Percentiles rank a stretch among this genome's conserved stretches.
phyloP scores from a whole-genome alignment of 2,329 filamentous ascomycete species.

The Colletotrichum magnum region DNA sequence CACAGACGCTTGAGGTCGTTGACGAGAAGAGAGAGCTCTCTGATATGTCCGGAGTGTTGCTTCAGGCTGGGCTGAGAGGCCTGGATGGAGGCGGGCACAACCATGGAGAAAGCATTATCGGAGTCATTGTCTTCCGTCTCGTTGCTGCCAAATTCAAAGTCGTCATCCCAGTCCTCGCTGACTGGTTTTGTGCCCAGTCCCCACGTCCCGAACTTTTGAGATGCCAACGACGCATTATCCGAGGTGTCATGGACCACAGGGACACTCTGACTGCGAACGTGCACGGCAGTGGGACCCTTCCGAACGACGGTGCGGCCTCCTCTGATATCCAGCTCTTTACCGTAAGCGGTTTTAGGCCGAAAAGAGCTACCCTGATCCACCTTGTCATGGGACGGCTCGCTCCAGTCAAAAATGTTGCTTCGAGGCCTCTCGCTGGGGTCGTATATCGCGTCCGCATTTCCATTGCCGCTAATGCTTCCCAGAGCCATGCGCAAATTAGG shows the following conservation, averaged over 20 bases:
- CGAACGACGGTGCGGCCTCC: conserved; percentile 78
- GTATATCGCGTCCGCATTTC: conserved; percentile 49
- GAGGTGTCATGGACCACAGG: conserved; percentile 77
- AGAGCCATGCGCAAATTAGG: conserved; percentile 69
- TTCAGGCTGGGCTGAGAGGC: conserved; percentile 87
- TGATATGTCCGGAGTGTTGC: conserved; percentile 86
- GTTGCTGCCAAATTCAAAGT: conserved; percentile 80
- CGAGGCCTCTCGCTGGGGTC: conserved; percentile 64
- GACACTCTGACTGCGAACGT: conserved; percentile 86
- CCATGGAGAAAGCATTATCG: conserved; percentile 65
- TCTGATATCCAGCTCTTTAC: conserved; percentile 79
- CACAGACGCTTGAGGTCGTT: conserved; percentile 86
- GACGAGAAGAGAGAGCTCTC: conserved; percentile 84
- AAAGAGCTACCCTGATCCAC: conserved; percentile 71
- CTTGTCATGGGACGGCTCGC: conserved; percentile 77
- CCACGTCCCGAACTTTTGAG: conserved; percentile 85
- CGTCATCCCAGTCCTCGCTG: conserved; percentile 91
- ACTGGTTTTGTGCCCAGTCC: conserved; percentile 83
- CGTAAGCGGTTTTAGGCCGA: conserved; percentile 81
- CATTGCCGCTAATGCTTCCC: conserved; percentile 65
- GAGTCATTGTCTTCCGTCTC: conserved; percentile 55
- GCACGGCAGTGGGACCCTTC: conserved; percentile 76
- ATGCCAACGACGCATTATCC: conserved; percentile 68
- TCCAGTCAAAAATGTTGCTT: conserved; percentile 85
- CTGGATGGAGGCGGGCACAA: conserved; percentile 85